Evolutionary conservation across 2,329 filamentous ascomycete genomes (phyloP), one percentile per base, ranked within the genome.

Genomic region (Fonsecaea monophora): DNA sequence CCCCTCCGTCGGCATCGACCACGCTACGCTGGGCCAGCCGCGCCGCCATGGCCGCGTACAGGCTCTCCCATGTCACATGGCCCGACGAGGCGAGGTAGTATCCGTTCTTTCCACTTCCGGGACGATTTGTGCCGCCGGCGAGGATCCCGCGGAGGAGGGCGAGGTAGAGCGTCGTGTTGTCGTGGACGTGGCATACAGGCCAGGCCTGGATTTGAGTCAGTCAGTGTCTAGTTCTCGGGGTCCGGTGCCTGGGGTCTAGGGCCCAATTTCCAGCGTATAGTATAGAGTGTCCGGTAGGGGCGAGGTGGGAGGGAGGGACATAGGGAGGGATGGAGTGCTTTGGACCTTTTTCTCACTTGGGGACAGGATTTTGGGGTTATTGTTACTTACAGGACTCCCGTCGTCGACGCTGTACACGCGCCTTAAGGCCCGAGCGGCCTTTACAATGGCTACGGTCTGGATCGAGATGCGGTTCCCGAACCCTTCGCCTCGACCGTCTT

Each of bases 381-480:
- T 48, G 62, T 32, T 7, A 35, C 60, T 8, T 53, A 40, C 80
- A 21, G 78, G 76, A 13, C 73, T 67, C 18, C 74, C 79, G 0
- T 72, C 21, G 37, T 85, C 80, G 10, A 82, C 77, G 12, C 76
- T 77, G 68, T 82, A 83, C 1, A 85, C 78, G 6, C 74, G 74
- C 3, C 79, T 71, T 32, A 77, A 21, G 2, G 74, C 76, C 55
- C 78, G 79, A 0, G 82, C 84, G 0, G 83, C 82, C 30, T 75
- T 75, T 2, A 86, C 80, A 15, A 85, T 78, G 0, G 79, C 82
- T 0, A 81, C 80, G 0, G 81, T 84, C 70, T 86, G 84, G 56
- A 84, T 85, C 1, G 83, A 85, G 48, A 83, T 83, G 1, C 63
- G 67, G 68, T 86, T 85, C 1, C 83, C 82, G 63, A 85, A 85